Evolutionary conservation across 2,329 filamentous ascomycete genomes (phyloP).

Genomic region (Emergomyces pasteurianus): DNA sequence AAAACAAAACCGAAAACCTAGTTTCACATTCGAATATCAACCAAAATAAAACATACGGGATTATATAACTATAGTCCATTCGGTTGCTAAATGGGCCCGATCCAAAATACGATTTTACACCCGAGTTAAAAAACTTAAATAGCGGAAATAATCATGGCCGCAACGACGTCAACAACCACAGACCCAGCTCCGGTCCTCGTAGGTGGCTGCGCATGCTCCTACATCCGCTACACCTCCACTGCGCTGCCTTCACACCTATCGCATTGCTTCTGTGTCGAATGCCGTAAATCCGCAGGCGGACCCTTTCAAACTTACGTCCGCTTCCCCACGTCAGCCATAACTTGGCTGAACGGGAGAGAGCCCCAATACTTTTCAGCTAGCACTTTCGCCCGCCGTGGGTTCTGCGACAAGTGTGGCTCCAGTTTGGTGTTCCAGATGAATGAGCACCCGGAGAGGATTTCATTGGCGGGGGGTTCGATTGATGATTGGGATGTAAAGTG

Average conservation of each 20-base stretch:
- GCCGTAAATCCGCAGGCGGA: slow-evolving; percentile 37
- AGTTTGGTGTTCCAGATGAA: slow-evolving; percentile 35
- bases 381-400: slow-evolving; percentile 30
- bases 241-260: slow-evolving; percentile 24
- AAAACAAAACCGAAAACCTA: not conserved
- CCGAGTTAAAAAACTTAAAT: not conserved
- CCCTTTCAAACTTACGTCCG: slow-evolving; percentile 34
- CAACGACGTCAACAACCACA: not conserved
- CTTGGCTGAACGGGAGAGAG: slow-evolving; percentile 22
- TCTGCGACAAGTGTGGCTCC: slow-evolving; percentile 37
- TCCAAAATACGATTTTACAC: not conserved
- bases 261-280: slow-evolving; percentile 39
- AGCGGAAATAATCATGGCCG: not conserved
- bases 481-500: slow-evolving; percentile 29
- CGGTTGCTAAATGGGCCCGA: not conserved
- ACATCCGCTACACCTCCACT: slow-evolving; percentile 31
- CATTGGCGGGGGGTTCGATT: slow-evolving; percentile 31
- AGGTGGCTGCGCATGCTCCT: slow-evolving; percentile 35
- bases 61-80: not conserved
- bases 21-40: not conserved
- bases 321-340: slow-evolving; percentile 25
- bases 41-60: not conserved
- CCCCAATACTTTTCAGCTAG: slow-evolving; percentile 26
- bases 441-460: slow-evolving; percentile 19
- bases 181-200: slow-evolving; percentile 15